A percentile compares a stretch with the other conserved stretches of the same genome.
Conservation (phyloP, 2,329 filamentous ascomycete genomes). For the Cladophialophora chaetospira region DNA sequence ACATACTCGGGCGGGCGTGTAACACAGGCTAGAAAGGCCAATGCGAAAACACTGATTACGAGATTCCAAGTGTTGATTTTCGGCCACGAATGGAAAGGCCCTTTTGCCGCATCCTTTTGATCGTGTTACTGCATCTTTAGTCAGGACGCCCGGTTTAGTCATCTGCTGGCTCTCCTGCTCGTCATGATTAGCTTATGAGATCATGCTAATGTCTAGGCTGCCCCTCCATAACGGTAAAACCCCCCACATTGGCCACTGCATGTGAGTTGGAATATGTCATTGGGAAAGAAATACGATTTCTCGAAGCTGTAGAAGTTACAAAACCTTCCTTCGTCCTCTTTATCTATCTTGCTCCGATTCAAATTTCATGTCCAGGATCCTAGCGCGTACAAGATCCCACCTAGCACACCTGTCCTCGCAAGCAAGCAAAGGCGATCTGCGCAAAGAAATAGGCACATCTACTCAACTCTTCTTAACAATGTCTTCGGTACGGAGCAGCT, state of each 20-base stretch:
- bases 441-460: background rate
- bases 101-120: background rate
- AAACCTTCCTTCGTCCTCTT: conserved; percentile 4
- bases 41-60: background rate
- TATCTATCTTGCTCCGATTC: conserved; percentile 1
- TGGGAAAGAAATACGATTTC: background rate
- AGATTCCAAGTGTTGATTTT: background rate
- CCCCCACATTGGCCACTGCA: background rate
- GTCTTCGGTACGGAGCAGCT: conserved; percentile 25
- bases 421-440: background rate
- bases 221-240: background rate
- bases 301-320: background rate
- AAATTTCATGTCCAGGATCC: conserved; percentile 18
- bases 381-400: conserved; percentile 15
- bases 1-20: background rate
- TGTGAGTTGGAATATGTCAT: background rate
- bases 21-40: background rate
- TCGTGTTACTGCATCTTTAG: conserved; percentile 24
- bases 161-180: background rate
- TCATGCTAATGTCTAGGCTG: background rate
- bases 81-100: background rate
- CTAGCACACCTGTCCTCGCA: conserved; percentile 9
- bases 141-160: conserved; percentile 19
- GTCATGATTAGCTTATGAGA: background rate
- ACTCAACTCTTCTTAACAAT: conserved; percentile 10